Percentiles rank a stretch among this genome's conserved stretches.
Evolutionary conservation across 2,329 filamentous ascomycete species (phyloP).

Genomic region (Neonectria sp.): DNA sequence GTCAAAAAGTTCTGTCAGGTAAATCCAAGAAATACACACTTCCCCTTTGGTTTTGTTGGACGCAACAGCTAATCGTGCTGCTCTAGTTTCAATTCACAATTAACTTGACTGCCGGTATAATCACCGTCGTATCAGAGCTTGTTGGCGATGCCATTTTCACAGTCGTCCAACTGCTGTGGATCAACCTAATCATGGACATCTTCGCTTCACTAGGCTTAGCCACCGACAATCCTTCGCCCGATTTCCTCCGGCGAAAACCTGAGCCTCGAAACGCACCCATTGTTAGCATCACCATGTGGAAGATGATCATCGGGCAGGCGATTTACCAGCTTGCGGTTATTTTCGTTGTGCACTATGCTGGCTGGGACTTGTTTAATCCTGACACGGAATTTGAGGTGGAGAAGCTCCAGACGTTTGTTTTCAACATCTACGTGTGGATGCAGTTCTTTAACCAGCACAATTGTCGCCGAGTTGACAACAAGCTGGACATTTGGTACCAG

Average conservation of each 20-base stretch:
- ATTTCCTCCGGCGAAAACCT: constrained; percentile 68
- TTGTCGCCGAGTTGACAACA: constrained; percentile 86
- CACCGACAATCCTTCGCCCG: constrained; percentile 72
- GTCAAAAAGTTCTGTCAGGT: constrained; percentile 78
- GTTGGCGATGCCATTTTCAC: constrained; percentile 72
- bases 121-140: constrained; percentile 76
- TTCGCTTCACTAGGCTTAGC: constrained; percentile 77
- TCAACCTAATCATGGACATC: constrained; percentile 80
- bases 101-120: constrained; percentile 77
- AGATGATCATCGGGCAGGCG: constrained; percentile 75
- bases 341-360: constrained; percentile 74
- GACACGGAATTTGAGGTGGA: constrained; percentile 53
- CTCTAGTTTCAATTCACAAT: constrained; percentile 76
- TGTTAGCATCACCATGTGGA: constrained; percentile 77
- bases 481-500: constrained; percentile 84
- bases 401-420: constrained; percentile 76
- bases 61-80: constrained; percentile 15
- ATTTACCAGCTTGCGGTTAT: constrained; percentile 73
- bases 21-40: constrained; percentile 12
- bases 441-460: constrained; percentile 89
- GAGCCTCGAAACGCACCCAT: constrained; percentile 78
- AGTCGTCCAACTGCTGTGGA: constrained; percentile 78
- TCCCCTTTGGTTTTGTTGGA: not conserved
- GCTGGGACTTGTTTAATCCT: constrained; percentile 69
- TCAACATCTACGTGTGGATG: constrained; percentile 93